Conservation (phyloP, 2,329 filamentous ascomycete species). For the Samsoniella hepiali region DNA sequence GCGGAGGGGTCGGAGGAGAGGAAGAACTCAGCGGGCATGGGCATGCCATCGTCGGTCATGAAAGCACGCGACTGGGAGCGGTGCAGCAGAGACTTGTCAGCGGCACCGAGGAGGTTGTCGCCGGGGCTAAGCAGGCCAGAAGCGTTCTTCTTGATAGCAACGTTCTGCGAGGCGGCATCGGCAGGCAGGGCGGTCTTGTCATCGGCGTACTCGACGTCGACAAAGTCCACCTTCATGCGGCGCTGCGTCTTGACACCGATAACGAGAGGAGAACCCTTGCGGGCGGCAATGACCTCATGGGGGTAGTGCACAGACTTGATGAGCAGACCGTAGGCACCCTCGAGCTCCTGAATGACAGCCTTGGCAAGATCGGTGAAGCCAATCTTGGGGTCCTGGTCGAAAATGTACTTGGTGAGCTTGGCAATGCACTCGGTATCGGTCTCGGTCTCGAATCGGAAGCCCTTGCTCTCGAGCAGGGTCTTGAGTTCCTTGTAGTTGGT, state of each 20-base stretch:
- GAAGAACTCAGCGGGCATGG: slow-evolving; percentile 99
- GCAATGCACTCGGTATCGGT: slow-evolving; percentile 99
- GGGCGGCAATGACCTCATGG: slow-evolving; percentile 94
- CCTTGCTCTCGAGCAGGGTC: slow-evolving; percentile 87
- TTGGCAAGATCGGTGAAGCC: slow-evolving; percentile 96
- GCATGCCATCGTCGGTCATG: slow-evolving; percentile 96
- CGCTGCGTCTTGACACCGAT: slow-evolving; percentile 95
- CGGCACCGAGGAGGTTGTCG: slow-evolving; percentile 67
- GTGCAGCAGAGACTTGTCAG: slow-evolving; percentile 97
- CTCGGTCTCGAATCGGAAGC: slow-evolving; percentile 98
- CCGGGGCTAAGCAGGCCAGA: slow-evolving; percentile 65
- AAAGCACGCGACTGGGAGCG: slow-evolving; percentile 98
- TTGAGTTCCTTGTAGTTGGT: slow-evolving; percentile 99
- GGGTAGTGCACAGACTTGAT: slow-evolving; percentile 99
- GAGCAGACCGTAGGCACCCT: slow-evolving; percentile 94
- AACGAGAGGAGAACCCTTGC: slow-evolving; percentile 96
- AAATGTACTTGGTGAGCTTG: slow-evolving; percentile 97
- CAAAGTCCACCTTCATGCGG: slow-evolving; percentile 99
- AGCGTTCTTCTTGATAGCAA: slow-evolving; percentile 86
- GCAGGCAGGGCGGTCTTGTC: slow-evolving; percentile 80
- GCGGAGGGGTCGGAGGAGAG: slow-evolving; percentile 97
- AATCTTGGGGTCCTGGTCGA: slow-evolving; percentile 89
- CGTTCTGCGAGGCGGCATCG: slow-evolving; percentile 93
- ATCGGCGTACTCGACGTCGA: slow-evolving; percentile 95
- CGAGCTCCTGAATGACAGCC: slow-evolving; percentile 96